A percentile compares a stretch with the other conserved stretches of the same genome.
These are phyloP conservation scores for Candida quercuum DNA, from an alignment of 805 yeast genomes.

Conservation along the genomic window DNA sequence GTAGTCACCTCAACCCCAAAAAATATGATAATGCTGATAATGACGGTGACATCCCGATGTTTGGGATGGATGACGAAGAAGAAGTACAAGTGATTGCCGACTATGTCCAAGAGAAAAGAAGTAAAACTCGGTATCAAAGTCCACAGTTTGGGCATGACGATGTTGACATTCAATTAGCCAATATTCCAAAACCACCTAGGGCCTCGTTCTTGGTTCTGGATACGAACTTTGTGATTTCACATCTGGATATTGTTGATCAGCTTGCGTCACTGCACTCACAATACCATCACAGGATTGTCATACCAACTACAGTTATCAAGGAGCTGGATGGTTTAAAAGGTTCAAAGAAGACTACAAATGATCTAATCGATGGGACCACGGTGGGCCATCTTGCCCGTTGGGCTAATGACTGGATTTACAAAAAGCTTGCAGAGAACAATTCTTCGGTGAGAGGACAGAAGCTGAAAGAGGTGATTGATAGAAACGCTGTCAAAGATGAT, in stretches of 20 bases:
- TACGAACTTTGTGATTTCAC: slow-evolving; percentile 77
- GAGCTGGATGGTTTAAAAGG: slow-evolving; percentile 84
- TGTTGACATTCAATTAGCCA: slow-evolving; percentile 4
- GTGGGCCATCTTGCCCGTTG: slow-evolving; percentile 57
- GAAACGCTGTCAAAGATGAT: slow-evolving; percentile 56
- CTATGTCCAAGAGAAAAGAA: slow-evolving; percentile 26
- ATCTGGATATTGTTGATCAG: slow-evolving; percentile 52
- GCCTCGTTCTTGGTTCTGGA: slow-evolving; percentile 58
- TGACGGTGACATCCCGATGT: slow-evolving; percentile 43
- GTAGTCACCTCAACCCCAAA: background rate
- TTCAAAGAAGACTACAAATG: slow-evolving; percentile 23
- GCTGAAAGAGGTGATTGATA: slow-evolving; percentile 45
- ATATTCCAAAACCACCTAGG: slow-evolving; percentile 5
- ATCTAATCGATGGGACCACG: slow-evolving; percentile 21
- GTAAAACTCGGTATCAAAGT: background rate
- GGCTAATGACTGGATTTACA: slow-evolving; percentile 77
- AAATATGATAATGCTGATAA: slow-evolving; percentile 5
- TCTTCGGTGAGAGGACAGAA: slow-evolving; percentile 62
- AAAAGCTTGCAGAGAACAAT: slow-evolving; percentile 45
- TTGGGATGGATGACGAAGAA: slow-evolving; percentile 39
- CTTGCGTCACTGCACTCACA: slow-evolving; percentile 34
- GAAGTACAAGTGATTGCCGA: slow-evolving; percentile 41
- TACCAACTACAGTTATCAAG: slow-evolving; percentile 65
- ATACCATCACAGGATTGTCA: slow-evolving; percentile 47
- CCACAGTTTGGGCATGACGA: background rate